phyloP scores from a whole-genome alignment of 441 rosid species.

The Mallotus repandus region DNA sequence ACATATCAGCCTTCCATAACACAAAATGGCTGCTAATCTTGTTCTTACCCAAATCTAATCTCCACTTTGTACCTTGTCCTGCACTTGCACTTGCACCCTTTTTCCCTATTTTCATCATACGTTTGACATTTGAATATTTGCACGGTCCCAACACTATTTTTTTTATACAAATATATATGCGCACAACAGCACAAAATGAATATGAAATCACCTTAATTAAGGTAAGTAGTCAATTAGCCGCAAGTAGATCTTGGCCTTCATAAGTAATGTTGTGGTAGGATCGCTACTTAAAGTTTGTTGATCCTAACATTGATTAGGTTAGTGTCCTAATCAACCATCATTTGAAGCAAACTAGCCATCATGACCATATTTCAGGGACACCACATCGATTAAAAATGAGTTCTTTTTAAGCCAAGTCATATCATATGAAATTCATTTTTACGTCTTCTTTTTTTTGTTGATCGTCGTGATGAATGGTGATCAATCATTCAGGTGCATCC shows the following conservation, averaged over 20 bases:
- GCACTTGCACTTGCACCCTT: background rate
- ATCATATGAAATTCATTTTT: too few species aligned
- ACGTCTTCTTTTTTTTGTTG: too few species aligned
- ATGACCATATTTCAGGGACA: background rate
- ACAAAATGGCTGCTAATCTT: background rate
- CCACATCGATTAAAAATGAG: background rate
- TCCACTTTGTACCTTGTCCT: background rate
- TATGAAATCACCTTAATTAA: background rate
- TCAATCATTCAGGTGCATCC: too few species aligned
- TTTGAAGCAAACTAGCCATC: slow-evolving; percentile 12
- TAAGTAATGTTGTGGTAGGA: slow-evolving; percentile 6
- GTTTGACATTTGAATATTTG: background rate
- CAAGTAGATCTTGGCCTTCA: background rate
- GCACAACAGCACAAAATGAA: background rate
- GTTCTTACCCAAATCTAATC: too few species aligned
- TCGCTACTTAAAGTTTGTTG: slow-evolving; percentile 8
- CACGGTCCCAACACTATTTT: too few species aligned
- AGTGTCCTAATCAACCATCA: slow-evolving; percentile 19
- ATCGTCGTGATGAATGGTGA: too few species aligned
- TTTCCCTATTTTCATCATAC: background rate
- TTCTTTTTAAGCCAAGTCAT: too few species aligned
- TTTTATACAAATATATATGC: too few species aligned
- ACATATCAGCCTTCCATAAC: background rate
- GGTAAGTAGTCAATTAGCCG: background rate
- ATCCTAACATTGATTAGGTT: slow-evolving; percentile 13